Conservation (phyloP, 306 rosid genomes). For the Rosa chinensis region DNA sequence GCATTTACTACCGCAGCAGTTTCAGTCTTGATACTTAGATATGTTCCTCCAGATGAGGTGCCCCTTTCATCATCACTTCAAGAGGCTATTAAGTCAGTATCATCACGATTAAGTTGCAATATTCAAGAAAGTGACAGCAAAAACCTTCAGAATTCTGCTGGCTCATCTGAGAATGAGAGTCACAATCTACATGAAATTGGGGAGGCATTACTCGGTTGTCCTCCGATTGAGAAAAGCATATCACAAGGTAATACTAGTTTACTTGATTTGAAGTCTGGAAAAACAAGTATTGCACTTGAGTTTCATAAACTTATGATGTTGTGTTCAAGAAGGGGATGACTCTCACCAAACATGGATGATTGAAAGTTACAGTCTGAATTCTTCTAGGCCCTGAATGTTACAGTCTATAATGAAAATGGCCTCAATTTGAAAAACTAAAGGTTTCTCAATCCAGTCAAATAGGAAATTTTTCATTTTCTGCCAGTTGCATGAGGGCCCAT, state of each 20-base stretch:
- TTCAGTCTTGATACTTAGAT: conserved; percentile 73
- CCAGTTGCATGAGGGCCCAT: neutral
- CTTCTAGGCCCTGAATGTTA: neutral
- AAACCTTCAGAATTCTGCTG: conserved; percentile 30
- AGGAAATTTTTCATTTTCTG: neutral
- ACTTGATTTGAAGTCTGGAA: neutral
- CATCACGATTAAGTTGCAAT: conserved; percentile 35
- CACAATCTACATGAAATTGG: conserved; percentile 30
- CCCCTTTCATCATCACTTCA: conserved; percentile 55
- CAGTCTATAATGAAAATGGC: neutral
- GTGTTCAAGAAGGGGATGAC: neutral
- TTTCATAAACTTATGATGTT: neutral
- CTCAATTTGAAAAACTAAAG: neutral
- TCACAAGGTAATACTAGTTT: conserved; percentile 8
- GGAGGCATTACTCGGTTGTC: conserved; percentile 42
- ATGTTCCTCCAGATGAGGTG: conserved; percentile 66
- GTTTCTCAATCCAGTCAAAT: neutral
- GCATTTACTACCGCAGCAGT: conserved; percentile 68
- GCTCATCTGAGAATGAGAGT: conserved; percentile 29
- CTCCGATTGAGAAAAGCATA: conserved; percentile 46
- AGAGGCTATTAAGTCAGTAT: conserved; percentile 32
- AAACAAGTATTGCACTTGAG: neutral
- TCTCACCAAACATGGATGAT: conserved; percentile 3
- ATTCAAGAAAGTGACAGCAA: conserved; percentile 27
- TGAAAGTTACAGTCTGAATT: neutral